Percentiles rank a stretch among this genome's conserved stretches.
Evolutionary conservation across 2,329 filamentous ascomycete genomes (phyloP).

Genomic region (Herpotrichia juniperi): DNA sequence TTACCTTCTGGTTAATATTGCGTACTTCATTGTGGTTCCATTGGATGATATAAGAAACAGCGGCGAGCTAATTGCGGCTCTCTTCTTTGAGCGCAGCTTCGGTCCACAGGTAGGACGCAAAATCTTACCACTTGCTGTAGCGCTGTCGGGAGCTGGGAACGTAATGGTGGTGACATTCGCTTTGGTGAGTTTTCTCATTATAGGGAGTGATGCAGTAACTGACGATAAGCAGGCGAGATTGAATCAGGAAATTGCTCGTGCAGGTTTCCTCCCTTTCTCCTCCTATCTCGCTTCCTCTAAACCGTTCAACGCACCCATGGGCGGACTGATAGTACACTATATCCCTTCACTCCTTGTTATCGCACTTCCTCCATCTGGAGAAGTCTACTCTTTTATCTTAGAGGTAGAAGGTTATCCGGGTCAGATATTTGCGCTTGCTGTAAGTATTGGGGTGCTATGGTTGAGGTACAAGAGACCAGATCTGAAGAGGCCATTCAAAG

Average conservation of each 20-base stretch:
- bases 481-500: conserved; percentile 67
- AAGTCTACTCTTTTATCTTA: conserved; percentile 75
- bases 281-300: conserved; percentile 66
- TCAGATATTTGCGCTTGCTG: conserved; percentile 64
- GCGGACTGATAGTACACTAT: conserved; percentile 71
- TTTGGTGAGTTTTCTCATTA: conserved; percentile 56
- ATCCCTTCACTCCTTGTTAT: conserved; percentile 73
- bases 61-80: conserved; percentile 70
- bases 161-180: conserved; percentile 76
- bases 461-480: conserved; percentile 66
- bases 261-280: conserved; percentile 72
- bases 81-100: conserved; percentile 71
- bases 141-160: conserved; percentile 71
- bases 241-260: conserved; percentile 74
- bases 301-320: conserved; percentile 71
- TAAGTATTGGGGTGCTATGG: conserved; percentile 64
- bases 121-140: conserved; percentile 68
- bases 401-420: conserved; percentile 74
- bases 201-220: background rate
- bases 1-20: conserved; percentile 71
- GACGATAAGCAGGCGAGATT: conserved; percentile 61
- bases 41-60: conserved; percentile 70
- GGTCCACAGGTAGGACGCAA: conserved; percentile 62
- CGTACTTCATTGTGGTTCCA: conserved; percentile 69
- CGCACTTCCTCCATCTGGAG: conserved; percentile 65